Base-by-base conservation (phyloP, 192 early-diverging fungal species). In the Paraglomus brasilianum region DNA sequence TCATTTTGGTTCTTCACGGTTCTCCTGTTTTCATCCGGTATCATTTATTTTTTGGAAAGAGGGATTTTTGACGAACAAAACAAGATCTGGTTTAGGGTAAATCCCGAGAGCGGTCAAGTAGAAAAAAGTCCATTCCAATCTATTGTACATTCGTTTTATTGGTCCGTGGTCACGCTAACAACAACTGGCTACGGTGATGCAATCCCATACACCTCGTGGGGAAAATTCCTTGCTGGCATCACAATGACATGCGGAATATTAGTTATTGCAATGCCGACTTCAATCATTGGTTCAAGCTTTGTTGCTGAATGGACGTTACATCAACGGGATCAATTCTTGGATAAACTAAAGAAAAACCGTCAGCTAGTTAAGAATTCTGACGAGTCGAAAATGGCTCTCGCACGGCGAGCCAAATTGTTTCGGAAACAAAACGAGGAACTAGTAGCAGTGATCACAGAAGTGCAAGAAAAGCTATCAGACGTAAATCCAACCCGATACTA, bases 111-210 rank as follows among this genome's bases (percentile, higher is more conserved):
- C 17, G 58, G 61, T 8, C 8, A 47, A 0, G 1, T 0, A 7
- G 83, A 85, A 61, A 48, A 46, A 46, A 82, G 81, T 30, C 83
- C 83, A 19, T 85, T 75, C 30, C 83, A 85, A 63, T 80, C 78
- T 61, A 70, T 85, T 4, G 74, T 82, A 21, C 78, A 78, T 60
- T 75, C 75, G 48, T 43, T 85, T 50, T 85, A 79, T 64, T 85
- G 83, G 83, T 78, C 78, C 1, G 70, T 85, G 50, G 80, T 79
- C 41, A 85, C 83, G 13, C 64, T 85, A 30, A 85, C 83, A 5
- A 85, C 83, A 0, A 81, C 81, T n/a, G 83, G 83, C 5, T 85
- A 85, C 39, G 83, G 83, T 59, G 83, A 85, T 53, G 72, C 73
- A 15, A 77, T 79, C 42, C 83, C 83, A 0, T 73, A 74, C n/a